phyloP scores from a whole-genome alignment of 2,329 filamentous ascomycete species.

The Seiridium cupressi region DNA sequence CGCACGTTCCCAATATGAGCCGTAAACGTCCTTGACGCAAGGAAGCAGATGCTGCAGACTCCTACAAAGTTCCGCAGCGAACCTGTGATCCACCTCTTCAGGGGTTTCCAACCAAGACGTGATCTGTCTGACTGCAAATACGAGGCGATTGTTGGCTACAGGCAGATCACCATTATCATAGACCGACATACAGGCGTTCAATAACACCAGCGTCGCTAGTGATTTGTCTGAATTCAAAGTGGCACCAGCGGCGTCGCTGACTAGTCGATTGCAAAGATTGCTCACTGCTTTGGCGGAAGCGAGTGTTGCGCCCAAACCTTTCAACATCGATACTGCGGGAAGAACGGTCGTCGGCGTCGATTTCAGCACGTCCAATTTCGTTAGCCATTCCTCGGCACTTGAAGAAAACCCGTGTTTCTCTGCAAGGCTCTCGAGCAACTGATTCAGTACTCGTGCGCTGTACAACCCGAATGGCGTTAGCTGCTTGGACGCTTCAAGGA shows the following conservation, averaged over 20 bases:
- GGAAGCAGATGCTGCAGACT: conserved; percentile 64
- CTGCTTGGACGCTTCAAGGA: conserved; percentile 41
- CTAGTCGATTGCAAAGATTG: conserved; percentile 57
- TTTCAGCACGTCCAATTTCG: conserved; percentile 45
- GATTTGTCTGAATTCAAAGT: conserved; percentile 42
- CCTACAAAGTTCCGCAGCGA: conserved; percentile 53
- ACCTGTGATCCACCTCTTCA: conserved; percentile 38
- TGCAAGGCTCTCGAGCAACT: conserved; percentile 45
- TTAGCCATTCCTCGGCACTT: conserved; percentile 45
- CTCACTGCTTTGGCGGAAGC: conserved; percentile 45
- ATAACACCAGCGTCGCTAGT: conserved; percentile 47
- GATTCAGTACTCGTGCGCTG: conserved; percentile 49
- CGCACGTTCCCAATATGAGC: conserved; percentile 76
- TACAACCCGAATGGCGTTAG: conserved; percentile 47
- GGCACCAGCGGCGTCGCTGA: conserved; percentile 58
- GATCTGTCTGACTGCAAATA: conserved; percentile 81
- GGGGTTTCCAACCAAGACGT: conserved; percentile 65
- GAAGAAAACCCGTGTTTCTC: conserved; percentile 45
- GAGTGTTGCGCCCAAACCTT: conserved; percentile 50
- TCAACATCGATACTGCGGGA: conserved; percentile 47
- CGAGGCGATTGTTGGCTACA: conserved; percentile 65
- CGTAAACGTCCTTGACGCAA: conserved; percentile 78
- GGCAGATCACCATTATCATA: conserved; percentile 54
- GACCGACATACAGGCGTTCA: conserved; percentile 51
- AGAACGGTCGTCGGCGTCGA: conserved; percentile 44